A percentile compares a stretch with the other conserved stretches of the same genome.
These are phyloP conservation scores for Candida railenensis DNA, from an alignment of 805 yeast species.

Conservation along the genomic window DNA sequence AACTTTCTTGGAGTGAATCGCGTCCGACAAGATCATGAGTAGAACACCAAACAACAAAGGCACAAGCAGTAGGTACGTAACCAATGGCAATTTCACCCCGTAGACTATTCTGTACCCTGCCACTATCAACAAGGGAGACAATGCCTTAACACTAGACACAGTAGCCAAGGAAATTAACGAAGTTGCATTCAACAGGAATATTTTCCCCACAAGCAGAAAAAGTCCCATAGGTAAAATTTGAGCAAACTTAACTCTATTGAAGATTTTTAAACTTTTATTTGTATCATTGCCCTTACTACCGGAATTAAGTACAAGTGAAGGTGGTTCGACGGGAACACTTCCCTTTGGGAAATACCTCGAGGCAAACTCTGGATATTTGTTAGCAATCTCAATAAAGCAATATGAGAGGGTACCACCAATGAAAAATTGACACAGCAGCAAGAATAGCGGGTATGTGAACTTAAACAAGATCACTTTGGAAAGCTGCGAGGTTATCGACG, in stretches of 20 bases:
- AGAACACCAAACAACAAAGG: slow-evolving; percentile 57
- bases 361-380: slow-evolving; percentile 26
- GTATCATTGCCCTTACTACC: slow-evolving; percentile 4
- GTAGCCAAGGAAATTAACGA: slow-evolving; percentile 66
- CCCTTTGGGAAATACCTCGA: slow-evolving; percentile 48
- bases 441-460: slow-evolving; percentile 60
- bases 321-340: slow-evolving; percentile 45
- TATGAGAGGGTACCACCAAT: slow-evolving; percentile 47
- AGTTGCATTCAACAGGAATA: slow-evolving; percentile 62
- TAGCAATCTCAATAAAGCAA: slow-evolving; percentile 33
- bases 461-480: slow-evolving; percentile 55
- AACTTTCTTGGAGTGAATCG: slow-evolving; percentile 8
- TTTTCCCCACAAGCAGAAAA: slow-evolving; percentile 65
- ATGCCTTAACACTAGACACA: slow-evolving; percentile 67
- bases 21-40: slow-evolving; percentile 41
- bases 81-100: slow-evolving; percentile 46
- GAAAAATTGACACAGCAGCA: slow-evolving; percentile 64
- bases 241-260: slow-evolving; percentile 33
- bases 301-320: not conserved
- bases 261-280: slow-evolving; percentile 7
- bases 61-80: slow-evolving; percentile 50
- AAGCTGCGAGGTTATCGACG: slow-evolving; percentile 63
- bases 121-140: slow-evolving; percentile 63
- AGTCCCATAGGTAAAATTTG: slow-evolving; percentile 61
- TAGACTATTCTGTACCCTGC: slow-evolving; percentile 52